Conservation (phyloP, 768 basidiomycete genomes). For the Lentinula raphanica region DNA sequence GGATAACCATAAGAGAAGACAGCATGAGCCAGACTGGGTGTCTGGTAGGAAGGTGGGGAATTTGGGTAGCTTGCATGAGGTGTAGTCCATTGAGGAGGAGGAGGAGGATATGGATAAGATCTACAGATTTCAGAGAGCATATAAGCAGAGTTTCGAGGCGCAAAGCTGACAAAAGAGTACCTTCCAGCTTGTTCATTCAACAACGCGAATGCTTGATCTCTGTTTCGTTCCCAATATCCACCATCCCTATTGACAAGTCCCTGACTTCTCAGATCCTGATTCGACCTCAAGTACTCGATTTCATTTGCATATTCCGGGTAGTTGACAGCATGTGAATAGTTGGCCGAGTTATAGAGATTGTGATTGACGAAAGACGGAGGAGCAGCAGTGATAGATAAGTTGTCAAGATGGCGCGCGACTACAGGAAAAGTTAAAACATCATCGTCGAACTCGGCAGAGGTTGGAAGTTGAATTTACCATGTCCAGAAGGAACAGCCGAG, state of each 20-base stretch:
- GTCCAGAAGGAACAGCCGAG: constrained; percentile 71
- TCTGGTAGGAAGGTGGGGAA: constrained; percentile 41
- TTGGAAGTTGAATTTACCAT: constrained; percentile 40
- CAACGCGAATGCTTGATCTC: constrained; percentile 57
- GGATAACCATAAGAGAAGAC: constrained; percentile 63
- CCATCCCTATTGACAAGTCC: constrained; percentile 25
- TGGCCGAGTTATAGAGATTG: constrained; percentile 47
- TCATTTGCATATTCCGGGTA: constrained; percentile 58
- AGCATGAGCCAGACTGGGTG: constrained; percentile 56
- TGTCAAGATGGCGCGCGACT: constrained; percentile 67
- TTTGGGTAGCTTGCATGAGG: constrained; percentile 12
- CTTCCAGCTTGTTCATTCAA: constrained; percentile 48
- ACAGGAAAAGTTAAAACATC: constrained; percentile 17
- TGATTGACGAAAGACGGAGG: constrained; percentile 64
- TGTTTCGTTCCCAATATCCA: constrained; percentile 59
- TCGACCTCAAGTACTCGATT: constrained; percentile 48
- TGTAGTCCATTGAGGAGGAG: constrained; percentile 29
- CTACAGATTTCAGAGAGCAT: constrained; percentile 17
- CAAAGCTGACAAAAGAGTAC: constrained; percentile 27
- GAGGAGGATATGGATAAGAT: constrained; percentile 39
- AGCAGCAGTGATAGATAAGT: constrained; percentile 51
- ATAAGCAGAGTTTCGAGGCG: constrained; percentile 13
- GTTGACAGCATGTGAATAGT: constrained; percentile 35
- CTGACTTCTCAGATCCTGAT: constrained; percentile 27
- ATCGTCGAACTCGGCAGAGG: constrained; percentile 7